Base-by-base conservation (phyloP, 257 asterid genomes). In the Solanum chmielewskii region DNA sequence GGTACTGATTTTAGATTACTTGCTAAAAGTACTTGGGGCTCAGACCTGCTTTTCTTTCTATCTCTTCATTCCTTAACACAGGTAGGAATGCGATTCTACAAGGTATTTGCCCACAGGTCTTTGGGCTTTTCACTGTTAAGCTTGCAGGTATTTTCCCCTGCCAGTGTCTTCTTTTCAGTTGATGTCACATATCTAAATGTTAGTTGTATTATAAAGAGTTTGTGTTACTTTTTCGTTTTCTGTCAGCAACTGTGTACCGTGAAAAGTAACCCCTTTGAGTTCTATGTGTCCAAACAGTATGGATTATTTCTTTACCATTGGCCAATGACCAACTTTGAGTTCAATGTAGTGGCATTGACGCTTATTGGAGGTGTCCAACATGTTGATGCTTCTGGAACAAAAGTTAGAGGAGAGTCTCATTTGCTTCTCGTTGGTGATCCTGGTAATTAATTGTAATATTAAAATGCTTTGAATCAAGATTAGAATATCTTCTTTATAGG, bases 371-470 rank as follows among this genome's bases (percentile, higher is more conserved):
- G 98, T 41, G 99, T 97, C 88, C 98, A 95, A 90, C 98, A 95
- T 87, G 93, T 94, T 91, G 99, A 95, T 93, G 98, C 93, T 87
- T 94, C 98, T 89, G 98, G 99, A 86, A 94, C 98, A 85, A 97
- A 95, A 95, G 92, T 97, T 83, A 94, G 99, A 42, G 99, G 99
- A 71, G 99, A 95, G 90, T 97, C 99, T 89, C 99, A 97, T 93
- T 91, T 97, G 91, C 99, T 97, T 89, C 94, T 97, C 90, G 98
- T 97, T 86, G 99, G 99, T 44, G 99, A 97, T 95, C 99, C 99
- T 88, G 99, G 99, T 97, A 94, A 91, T 75, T 56, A 64, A 80
- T 31, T 70, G 76, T 74, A 66, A 27, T 41, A 20, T 39, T 7
- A 77, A 45, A 56, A 37, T 87, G 69, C 33, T 47, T 23, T 82